A percentile compares a stretch with the other conserved stretches of the same genome.
These are phyloP conservation scores for Coniferiporia sulphurascens DNA, from an alignment of 1,284 basidiomycete genomes.

Conservation along the genomic window DNA sequence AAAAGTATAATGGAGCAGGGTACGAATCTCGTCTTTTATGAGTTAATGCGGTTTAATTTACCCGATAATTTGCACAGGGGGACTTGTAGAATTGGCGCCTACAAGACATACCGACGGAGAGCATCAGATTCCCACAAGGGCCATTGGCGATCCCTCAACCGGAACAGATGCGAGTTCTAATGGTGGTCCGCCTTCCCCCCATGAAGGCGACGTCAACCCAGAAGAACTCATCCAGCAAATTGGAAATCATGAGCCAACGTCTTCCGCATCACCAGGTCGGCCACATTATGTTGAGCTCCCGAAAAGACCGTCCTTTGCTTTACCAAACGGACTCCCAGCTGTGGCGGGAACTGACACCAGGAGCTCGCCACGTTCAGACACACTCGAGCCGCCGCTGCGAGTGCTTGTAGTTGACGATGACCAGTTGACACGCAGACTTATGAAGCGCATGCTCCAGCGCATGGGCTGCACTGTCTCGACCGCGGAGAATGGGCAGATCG, in stretches of 20 bases:
- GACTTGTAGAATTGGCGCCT: slow-evolving; percentile 54
- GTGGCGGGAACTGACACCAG: slow-evolving; percentile 3
- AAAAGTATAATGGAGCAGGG: slow-evolving; percentile 70
- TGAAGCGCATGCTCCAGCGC: slow-evolving; percentile 75
- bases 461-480: slow-evolving; percentile 74
- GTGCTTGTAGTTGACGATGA: slow-evolving; percentile 80
- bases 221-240: not conserved
- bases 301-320: slow-evolving; percentile 13
- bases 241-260: not conserved
- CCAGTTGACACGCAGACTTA: slow-evolving; percentile 73
- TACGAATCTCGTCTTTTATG: slow-evolving; percentile 23
- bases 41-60: not conserved
- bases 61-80: slow-evolving; percentile 35
- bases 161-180: slow-evolving; percentile 32
- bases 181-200: slow-evolving; percentile 13
- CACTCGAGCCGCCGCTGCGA: slow-evolving; percentile 42
- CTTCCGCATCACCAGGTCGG: slow-evolving; percentile 1
- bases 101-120: slow-evolving; percentile 34
- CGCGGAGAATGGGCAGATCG: slow-evolving; percentile 86
- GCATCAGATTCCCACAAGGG: slow-evolving; percentile 39
- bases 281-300: slow-evolving; percentile 19
- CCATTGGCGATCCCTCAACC: slow-evolving; percentile 43
- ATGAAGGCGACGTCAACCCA: not conserved
- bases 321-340: not conserved
- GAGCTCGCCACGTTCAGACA: not conserved